These are phyloP conservation scores for Hysterangium stoloniferum DNA, from an alignment of 768 basidiomycete species.

Conservation along the genomic window DNA sequence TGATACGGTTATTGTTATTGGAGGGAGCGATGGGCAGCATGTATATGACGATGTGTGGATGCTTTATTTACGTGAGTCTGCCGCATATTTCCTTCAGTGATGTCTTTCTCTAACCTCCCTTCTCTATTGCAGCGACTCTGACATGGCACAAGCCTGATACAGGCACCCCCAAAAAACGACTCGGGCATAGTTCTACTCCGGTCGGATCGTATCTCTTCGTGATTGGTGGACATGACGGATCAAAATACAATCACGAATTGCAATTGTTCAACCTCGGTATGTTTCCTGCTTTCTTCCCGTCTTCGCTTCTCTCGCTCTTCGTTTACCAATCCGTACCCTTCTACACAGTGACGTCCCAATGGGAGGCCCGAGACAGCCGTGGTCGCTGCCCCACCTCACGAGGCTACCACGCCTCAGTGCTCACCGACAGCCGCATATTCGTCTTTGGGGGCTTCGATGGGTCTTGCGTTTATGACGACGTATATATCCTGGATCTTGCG, in stretches of 20 bases:
- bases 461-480: conserved; percentile 64
- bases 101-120: neutral
- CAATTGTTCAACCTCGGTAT: conserved; percentile 82
- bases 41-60: conserved; percentile 87
- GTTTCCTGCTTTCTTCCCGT: conserved; percentile 10
- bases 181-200: conserved; percentile 83
- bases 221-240: conserved; percentile 81
- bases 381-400: conserved; percentile 67
- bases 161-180: conserved; percentile 43
- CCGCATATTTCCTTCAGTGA: neutral
- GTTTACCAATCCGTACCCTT: neutral
- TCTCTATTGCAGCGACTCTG: conserved; percentile 32
- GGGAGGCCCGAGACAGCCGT: conserved; percentile 60
- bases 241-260: conserved; percentile 59
- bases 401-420: conserved; percentile 77
- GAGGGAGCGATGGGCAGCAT: conserved; percentile 85
- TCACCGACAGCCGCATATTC: conserved; percentile 81
- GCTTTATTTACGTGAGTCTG: conserved; percentile 67
- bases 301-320: neutral
- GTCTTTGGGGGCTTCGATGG: conserved; percentile 74
- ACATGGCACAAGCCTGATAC: conserved; percentile 28
- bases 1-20: conserved; percentile 79
- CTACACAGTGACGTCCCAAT: conserved; percentile 68
- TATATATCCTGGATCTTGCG: conserved; percentile 78
- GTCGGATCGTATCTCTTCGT: conserved; percentile 91